phyloP scores from a whole-genome alignment of 2,329 filamentous ascomycete species.

The Nothomitra cinnamomea region DNA sequence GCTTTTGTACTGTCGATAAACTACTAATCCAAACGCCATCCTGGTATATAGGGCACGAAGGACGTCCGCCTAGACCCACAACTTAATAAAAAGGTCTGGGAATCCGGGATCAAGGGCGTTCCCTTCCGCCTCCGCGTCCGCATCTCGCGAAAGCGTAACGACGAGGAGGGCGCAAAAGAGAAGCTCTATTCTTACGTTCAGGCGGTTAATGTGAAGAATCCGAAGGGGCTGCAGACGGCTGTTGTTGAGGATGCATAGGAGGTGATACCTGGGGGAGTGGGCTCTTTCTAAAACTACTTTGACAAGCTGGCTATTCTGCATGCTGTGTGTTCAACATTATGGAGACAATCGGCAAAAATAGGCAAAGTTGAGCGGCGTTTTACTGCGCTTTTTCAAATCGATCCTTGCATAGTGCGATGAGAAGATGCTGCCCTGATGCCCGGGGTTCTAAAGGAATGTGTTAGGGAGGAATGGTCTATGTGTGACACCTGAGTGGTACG shows the following conservation, averaged over 20 bases:
- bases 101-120: constrained; percentile 96
- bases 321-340: too few species aligned
- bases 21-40: too few species aligned
- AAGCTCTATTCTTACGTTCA: constrained; percentile 99
- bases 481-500: too few species aligned
- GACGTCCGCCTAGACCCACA: constrained; percentile 97
- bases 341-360: too few species aligned
- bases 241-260: constrained; percentile 49
- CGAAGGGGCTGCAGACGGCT: constrained; percentile 90
- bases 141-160: constrained; percentile 99
- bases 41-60: constrained; percentile 56
- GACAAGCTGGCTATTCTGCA: not conserved
- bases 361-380: too few species aligned
- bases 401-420: too few species aligned
- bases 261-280: not conserved
- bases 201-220: constrained; percentile 98
- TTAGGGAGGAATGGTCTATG: too few species aligned
- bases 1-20: too few species aligned
- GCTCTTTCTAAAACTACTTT: not conserved
- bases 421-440: too few species aligned
- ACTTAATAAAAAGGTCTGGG: constrained; percentile 99
- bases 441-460: too few species aligned
- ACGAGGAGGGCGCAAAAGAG: constrained; percentile 99
- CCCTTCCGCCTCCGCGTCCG: constrained; percentile 93
- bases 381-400: too few species aligned